Base-by-base conservation (phyloP, 2,329 filamentous ascomycete genomes). In the Trichoderma citrinoviride region DNA sequence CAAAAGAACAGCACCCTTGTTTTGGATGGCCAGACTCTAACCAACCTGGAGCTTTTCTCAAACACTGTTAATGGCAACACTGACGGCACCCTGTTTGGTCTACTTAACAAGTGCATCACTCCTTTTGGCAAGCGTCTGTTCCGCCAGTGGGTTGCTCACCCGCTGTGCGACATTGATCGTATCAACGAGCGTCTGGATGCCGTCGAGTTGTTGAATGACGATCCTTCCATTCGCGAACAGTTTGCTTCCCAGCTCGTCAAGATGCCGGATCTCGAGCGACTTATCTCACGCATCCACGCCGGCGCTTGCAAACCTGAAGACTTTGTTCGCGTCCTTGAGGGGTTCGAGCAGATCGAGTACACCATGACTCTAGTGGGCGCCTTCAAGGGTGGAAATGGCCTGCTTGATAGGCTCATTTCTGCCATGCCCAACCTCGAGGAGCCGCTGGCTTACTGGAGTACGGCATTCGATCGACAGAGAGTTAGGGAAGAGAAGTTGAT, bases 311-410 rank as follows among this genome's bases (percentile, higher is more conserved):
- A 88, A 73, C 86, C 93, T 0, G 91, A 95, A 64, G 95, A 99
- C 74, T 99, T 99, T 75, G 87, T 98, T 52, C 90, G 89, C 54
- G 94, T 98, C 0, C 82, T 99, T 0, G 93, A 98, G 76, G 95
- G 95, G 0, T 99, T 97, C 71, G 95, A 98, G 79, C 94, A 97
- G 77, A 98, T 99, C 52, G 93, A 97, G 68, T 95, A 97, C 75
- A 96, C 93, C 0, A 92, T 97, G 84, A 85, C 87, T 58, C 83
- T 98, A 23, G 83, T 98, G 1, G 83, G 85, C 53, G 84, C 88
- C 8, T 90, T 91, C 71, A 87, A 89, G 61, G 85, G 88, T n/a
- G 91, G 90, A 2, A 89, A 92, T 56, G 91, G 92, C 2, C 84
- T 98, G 3, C 90, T 99, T 47, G 91, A 93, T 65, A 88, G 93